These are phyloP conservation scores for Medicago truncatula DNA, from an alignment of 306 rosid species.

Conservation along the genomic window MtrunA17r5.0-ANR NC_053046.1:40408501-40409000, in stretches of 20 bases:
- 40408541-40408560: slow-evolving; percentile 83
- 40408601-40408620: slow-evolving; percentile 83
- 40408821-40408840: slow-evolving; percentile 90
- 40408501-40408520: slow-evolving; percentile 43
- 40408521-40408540: slow-evolving; percentile 56
- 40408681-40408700: slow-evolving; percentile 63
- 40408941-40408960: slow-evolving; percentile 44
- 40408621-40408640: slow-evolving; percentile 82
- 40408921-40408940: slow-evolving; percentile 33
- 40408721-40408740: slow-evolving; percentile 85
- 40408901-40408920: slow-evolving; percentile 13
- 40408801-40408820: slow-evolving; percentile 89
- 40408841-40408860: slow-evolving; percentile 92
- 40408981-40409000: slow-evolving; percentile 46
- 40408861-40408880: slow-evolving; percentile 14
- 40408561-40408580: slow-evolving; percentile 97
- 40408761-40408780: slow-evolving; percentile 75
- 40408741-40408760: slow-evolving; percentile 89
- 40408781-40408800: slow-evolving; percentile 78
- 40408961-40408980: slow-evolving; percentile 36
- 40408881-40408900: slow-evolving; percentile 13
- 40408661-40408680: slow-evolving; percentile 55
- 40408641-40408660: slow-evolving; percentile 73
- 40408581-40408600: slow-evolving; percentile 88
- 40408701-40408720: slow-evolving; percentile 70